Base-by-base conservation (phyloP, 2,329 filamentous ascomycete species). In the Pestalotiopsis sp. region DNA sequence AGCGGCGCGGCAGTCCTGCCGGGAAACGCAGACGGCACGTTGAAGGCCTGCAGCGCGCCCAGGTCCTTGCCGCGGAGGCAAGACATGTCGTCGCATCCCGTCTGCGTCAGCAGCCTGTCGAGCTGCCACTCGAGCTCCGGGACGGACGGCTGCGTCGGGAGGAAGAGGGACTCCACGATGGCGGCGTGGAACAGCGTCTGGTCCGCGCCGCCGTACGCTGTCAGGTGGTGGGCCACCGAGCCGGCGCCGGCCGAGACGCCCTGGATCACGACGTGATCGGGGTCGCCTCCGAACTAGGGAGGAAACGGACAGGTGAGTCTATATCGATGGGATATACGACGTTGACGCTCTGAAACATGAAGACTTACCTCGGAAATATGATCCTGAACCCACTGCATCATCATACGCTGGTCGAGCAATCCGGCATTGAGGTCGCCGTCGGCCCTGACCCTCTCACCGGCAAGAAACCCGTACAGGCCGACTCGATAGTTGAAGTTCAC, bases 401-500 rank as follows among this genome's bases (percentile, higher is more conserved):
- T 80, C 31, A 86, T 83, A 20, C 89, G 82, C 78, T 92, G 89
- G 72, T 93, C 90, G 2, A 91, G 80, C 7, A 92, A 77, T 0
- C 91, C 91, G 2, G 81, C 87, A 73, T 93, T 92, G 9, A 91
- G 81, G 63, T 85, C 83, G 0, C 90, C 90, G 71, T 88, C 80
- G 4, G 80, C 75, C 49, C 84, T 83, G 11, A 92, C 82, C 38
- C 85, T 80, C 52, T 88, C 83, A 61, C 88, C 85, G 0, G 88
- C 85, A 1, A 92, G 81, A 72, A 92, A 92, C 0, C 90, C 90
- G 72, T 87, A 87, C 0, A 87, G 79, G 0, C 89, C 89, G 6
- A 92, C 86, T 6, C 90, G 85, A 74, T 91, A 91, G 77, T 90
- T 89, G 76, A 90, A 89, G 73, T 86, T 87, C 63, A 90, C 87